Evolutionary conservation across 2,329 filamentous ascomycete genomes (phyloP).

Genomic region (Fusarium sp.): DNA sequence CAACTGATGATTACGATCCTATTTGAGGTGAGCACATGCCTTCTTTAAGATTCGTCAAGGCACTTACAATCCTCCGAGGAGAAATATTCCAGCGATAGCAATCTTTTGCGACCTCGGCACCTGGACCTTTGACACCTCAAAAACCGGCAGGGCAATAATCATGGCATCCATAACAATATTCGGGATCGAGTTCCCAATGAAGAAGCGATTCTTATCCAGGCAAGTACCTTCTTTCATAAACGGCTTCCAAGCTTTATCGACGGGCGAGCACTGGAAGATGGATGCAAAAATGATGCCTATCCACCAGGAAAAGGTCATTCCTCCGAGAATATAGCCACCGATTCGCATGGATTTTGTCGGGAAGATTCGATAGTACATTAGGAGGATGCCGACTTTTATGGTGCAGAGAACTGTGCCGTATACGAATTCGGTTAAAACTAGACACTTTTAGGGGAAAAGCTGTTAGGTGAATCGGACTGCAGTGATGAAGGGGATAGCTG

Average conservation of each 20-base stretch:
- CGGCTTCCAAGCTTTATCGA: slow-evolving; percentile 8
- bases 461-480: rapidly evolving
- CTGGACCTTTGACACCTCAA: slow-evolving; percentile 1
- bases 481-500: too few species aligned
- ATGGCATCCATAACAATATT: slow-evolving; percentile 11
- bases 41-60: rapidly evolving
- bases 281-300: not conserved
- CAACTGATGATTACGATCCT: not conserved
- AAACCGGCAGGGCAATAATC: slow-evolving; percentile 2
- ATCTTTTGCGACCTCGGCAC: slow-evolving; percentile 6
- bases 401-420: slow-evolving; percentile 9
- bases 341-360: slow-evolving; percentile 1
- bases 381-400: not conserved
- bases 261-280: slow-evolving; percentile 7
- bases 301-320: slow-evolving; percentile 3
- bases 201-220: slow-evolving; percentile 9
- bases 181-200: slow-evolving; percentile 2
- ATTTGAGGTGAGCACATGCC: rapidly evolving
- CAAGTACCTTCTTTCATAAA: slow-evolving; percentile 3
- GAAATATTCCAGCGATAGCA: not conserved
- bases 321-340: not conserved
- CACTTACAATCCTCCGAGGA: not conserved
- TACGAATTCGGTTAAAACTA: slow-evolving; percentile 1
- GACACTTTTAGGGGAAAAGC: not conserved
- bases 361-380: slow-evolving; percentile 10